Conservation (phyloP, 106 monocot species). For the Dioscorea alata region DNA sequence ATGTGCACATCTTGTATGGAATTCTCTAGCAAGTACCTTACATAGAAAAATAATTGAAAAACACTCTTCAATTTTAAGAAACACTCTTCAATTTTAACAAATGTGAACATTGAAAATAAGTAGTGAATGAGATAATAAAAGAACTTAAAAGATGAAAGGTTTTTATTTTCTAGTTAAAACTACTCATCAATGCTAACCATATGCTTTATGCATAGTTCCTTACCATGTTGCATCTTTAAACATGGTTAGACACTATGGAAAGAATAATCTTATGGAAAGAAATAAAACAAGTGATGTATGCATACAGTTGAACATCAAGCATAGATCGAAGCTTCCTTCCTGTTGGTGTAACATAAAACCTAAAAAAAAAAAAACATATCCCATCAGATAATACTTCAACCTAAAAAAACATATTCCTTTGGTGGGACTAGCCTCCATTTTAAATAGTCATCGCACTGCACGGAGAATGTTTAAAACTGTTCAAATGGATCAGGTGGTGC, state of each 20-base stretch:
- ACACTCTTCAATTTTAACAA: too few species aligned
- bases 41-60: conserved; percentile 1
- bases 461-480: conserved; percentile 58
- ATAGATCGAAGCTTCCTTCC: conserved; percentile 69
- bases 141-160: neutral
- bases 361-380: conserved; percentile 18
- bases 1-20: conserved; percentile 39
- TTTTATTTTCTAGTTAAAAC: too few species aligned
- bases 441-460: conserved; percentile 79
- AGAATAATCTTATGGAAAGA: too few species aligned
- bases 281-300: neutral
- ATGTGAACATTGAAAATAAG: neutral
- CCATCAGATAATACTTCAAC: neutral
- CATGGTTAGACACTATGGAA: neutral
- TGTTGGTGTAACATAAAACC: conserved; percentile 64
- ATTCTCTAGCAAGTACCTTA: conserved; percentile 52
- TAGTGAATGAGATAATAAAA: neutral
- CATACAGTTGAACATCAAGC: conserved; percentile 66
- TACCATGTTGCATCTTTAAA: too few species aligned
- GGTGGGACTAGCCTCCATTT: conserved; percentile 91
- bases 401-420: conserved; percentile 25
- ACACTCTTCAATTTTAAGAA: too few species aligned
- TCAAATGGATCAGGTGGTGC: conserved; percentile 14
- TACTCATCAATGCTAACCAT: too few species aligned
- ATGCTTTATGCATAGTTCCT: neutral